These are phyloP conservation scores for Calonectria montana DNA, from an alignment of 2,329 filamentous ascomycete genomes.

Conservation along the genomic window DNA sequence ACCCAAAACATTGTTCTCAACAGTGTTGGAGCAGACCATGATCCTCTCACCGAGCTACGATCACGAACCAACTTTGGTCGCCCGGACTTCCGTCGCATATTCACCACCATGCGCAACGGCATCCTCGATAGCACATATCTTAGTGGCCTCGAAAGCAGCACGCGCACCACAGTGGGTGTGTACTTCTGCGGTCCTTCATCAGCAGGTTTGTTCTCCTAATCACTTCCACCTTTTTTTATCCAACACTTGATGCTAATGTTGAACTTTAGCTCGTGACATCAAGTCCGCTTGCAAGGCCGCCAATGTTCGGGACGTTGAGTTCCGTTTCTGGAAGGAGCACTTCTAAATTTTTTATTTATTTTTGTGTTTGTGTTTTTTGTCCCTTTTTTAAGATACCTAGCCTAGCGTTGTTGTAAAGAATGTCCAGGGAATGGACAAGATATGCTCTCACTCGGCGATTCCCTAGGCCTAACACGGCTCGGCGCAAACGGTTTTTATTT, in stretches of 20 bases:
- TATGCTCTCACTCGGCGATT: slow-evolving; percentile 1
- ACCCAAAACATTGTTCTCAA: slow-evolving; percentile 98
- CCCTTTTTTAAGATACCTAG: slow-evolving; percentile 37
- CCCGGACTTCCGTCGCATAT: slow-evolving; percentile 86
- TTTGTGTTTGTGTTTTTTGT: slow-evolving; percentile 23
- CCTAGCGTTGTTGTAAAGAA: slow-evolving; percentile 23
- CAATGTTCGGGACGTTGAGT: slow-evolving; percentile 82
- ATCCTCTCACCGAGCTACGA: slow-evolving; percentile 92
- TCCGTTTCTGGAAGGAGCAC: slow-evolving; percentile 99
- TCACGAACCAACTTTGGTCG: slow-evolving; percentile 94
- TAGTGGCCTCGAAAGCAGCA: slow-evolving; percentile 79
- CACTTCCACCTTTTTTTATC: neutral
- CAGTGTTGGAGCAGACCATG: slow-evolving; percentile 86
- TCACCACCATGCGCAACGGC: slow-evolving; percentile 87
- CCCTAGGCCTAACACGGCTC: slow-evolving; percentile 3
- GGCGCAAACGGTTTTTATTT: slow-evolving; percentile 21
- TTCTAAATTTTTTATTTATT: slow-evolving; percentile 57
- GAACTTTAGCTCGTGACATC: slow-evolving; percentile 78
- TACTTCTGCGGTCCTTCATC: slow-evolving; percentile 96
- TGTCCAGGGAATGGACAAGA: slow-evolving; percentile 1
- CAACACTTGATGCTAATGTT: slow-evolving; percentile 47
- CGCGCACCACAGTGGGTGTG: slow-evolving; percentile 89
- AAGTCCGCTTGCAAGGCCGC: slow-evolving; percentile 81
- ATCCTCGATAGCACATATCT: slow-evolving; percentile 89
- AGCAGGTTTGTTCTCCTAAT: slow-evolving; percentile 59